A percentile compares a stretch with the other conserved stretches of the same genome.
Conservation (phyloP, 495 filamentous ascomycete genomes). For the Penicillium turbatum region DNA sequence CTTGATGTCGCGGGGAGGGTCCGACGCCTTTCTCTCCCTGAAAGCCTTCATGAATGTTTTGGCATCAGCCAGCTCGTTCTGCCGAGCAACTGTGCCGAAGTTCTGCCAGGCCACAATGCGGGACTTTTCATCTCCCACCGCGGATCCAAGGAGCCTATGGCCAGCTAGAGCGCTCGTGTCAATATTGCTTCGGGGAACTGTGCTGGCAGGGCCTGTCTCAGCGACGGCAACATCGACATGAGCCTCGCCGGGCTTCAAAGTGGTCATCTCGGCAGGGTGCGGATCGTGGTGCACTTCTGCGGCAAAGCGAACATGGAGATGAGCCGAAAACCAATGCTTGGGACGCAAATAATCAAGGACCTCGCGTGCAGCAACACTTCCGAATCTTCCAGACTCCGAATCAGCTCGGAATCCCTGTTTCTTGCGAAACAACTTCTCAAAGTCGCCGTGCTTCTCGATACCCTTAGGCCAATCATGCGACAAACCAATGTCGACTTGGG, state of each 20-base stretch:
- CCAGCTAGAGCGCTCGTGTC: not conserved
- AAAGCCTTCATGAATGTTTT: not conserved
- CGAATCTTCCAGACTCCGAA: conserved; percentile 65
- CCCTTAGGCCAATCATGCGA: conserved; percentile 93
- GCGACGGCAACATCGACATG: not conserved
- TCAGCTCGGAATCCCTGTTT: conserved; percentile 74
- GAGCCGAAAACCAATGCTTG: conserved; percentile 88
- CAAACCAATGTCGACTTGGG: conserved; percentile 81
- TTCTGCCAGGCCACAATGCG: conserved; percentile 33
- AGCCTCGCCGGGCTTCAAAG: not conserved
- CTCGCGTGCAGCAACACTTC: conserved; percentile 69
- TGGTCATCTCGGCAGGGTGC: not conserved
- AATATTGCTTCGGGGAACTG: not conserved
- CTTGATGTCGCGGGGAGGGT: not conserved
- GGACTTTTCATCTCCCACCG: not conserved
- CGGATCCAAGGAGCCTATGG: not conserved
- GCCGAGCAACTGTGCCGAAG: conserved; percentile 12
- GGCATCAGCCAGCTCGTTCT: not conserved
- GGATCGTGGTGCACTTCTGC: conserved; percentile 63
- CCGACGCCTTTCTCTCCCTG: not conserved
- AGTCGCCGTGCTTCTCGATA: conserved; percentile 71
- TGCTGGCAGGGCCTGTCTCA: not conserved
- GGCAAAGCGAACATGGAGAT: conserved; percentile 81
- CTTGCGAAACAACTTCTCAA: conserved; percentile 53
- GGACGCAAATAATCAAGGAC: conserved; percentile 79